Percentiles rank a stretch among this genome's conserved stretches.
Evolutionary conservation across 257 asterid species (phyloP).

Genomic region (Vinca minor): DNA sequence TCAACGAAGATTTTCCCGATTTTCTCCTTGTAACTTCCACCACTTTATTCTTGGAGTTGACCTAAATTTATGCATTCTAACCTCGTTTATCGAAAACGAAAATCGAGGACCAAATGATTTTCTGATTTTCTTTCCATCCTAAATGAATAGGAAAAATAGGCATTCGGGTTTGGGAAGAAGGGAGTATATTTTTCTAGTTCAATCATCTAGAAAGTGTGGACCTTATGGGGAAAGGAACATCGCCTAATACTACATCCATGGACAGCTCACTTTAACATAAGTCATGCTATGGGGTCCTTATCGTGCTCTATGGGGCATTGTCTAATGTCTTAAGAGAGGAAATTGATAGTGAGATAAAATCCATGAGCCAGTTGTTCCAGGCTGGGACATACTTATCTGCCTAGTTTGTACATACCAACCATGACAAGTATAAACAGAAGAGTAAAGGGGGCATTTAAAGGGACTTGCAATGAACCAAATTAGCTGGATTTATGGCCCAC

Average conservation of each 20-base stretch:
- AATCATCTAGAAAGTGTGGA: slow-evolving; percentile 10
- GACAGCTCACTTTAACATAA: slow-evolving; percentile 33
- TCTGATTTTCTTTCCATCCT: too few species aligned
- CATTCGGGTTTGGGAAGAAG: too few species aligned
- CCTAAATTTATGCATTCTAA: too few species aligned
- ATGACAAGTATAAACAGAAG: slow-evolving; percentile 2
- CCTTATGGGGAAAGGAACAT: slow-evolving; percentile 10
- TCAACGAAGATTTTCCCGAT: too few species aligned
- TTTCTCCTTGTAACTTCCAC: too few species aligned
- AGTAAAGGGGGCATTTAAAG: slow-evolving; percentile 8
- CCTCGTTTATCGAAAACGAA: too few species aligned
- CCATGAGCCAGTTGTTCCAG: slow-evolving; percentile 19
- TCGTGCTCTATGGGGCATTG: slow-evolving; percentile 6
- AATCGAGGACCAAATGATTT: too few species aligned
- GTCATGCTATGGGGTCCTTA: slow-evolving; percentile 13
- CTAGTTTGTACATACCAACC: slow-evolving; percentile 11
- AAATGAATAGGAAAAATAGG: too few species aligned
- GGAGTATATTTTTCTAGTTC: neutral
- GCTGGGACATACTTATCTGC: slow-evolving; percentile 15
- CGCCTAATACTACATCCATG: slow-evolving; percentile 22
- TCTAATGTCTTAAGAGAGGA: slow-evolving; percentile 2
- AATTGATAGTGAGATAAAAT: slow-evolving; percentile 14
- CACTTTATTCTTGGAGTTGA: too few species aligned
- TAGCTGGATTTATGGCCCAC: slow-evolving; percentile 26
- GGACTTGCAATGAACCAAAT: slow-evolving; percentile 5